phyloP scores from a whole-genome alignment of 2,329 filamentous ascomycete species.

The Ophiosphaerella herpotricha region DNA sequence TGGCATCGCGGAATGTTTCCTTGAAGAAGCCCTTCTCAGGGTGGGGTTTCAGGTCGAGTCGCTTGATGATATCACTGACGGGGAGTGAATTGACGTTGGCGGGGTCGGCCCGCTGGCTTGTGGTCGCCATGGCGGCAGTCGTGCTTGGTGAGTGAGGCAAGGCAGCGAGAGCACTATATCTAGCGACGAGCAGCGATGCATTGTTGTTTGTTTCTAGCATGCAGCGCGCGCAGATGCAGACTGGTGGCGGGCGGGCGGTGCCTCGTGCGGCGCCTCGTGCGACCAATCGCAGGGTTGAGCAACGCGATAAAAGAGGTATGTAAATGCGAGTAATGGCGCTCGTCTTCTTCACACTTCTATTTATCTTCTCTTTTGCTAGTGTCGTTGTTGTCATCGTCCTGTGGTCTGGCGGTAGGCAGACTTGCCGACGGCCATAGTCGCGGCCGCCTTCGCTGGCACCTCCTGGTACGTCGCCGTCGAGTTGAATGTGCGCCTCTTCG shows the following conservation, averaged over 20 bases:
- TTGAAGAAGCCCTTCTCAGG: slow-evolving; percentile 57
- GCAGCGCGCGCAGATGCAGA: neutral
- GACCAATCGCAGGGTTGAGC: neutral
- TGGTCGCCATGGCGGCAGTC: slow-evolving; percentile 1
- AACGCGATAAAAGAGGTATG: neutral
- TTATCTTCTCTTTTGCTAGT: neutral
- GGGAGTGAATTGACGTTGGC: neutral
- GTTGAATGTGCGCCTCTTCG: slow-evolving; percentile 47
- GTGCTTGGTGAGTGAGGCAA: neutral
- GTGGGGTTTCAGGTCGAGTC: slow-evolving; percentile 51
- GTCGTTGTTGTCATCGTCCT: neutral
- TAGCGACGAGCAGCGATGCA: neutral
- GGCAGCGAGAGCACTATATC: neutral
- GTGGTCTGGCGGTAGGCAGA: neutral
- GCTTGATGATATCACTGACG: slow-evolving; percentile 48
- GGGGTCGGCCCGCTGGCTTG: neutral
- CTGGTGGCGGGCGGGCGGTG: neutral
- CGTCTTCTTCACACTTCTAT: neutral
- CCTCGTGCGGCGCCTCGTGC: neutral
- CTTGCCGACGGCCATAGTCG: slow-evolving; percentile 14
- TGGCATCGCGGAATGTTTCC: slow-evolving; percentile 54
- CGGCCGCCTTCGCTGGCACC: slow-evolving; percentile 16
- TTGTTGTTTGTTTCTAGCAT: neutral
- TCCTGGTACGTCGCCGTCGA: slow-evolving; percentile 43
- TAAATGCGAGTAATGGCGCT: neutral